Evolutionary conservation across 1,139 yeast genomes (phyloP).

Genomic region (Schwanniomyces etchellsii): DNA sequence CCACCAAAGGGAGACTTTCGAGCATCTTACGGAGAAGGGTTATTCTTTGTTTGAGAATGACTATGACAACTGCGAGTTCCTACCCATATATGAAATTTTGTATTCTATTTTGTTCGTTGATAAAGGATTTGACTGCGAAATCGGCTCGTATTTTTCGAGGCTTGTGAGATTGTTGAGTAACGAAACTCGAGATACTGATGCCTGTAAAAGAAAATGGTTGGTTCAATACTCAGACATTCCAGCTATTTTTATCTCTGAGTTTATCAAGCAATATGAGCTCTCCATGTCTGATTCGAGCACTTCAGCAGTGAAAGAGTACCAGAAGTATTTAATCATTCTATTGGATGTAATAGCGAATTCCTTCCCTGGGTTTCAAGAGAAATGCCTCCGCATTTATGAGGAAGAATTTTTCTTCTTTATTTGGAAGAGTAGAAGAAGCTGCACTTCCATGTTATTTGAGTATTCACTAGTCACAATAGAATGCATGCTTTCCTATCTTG

Average conservation of each 20-base stretch:
- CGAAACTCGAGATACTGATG: conserved; percentile 1
- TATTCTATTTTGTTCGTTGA: conserved; percentile 6
- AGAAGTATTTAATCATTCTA: too few species aligned
- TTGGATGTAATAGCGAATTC: too few species aligned
- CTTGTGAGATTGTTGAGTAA: conserved; percentile 2
- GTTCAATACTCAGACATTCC: conserved; percentile 4
- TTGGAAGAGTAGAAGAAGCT: neutral
- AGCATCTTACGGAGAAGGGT: conserved; percentile 2
- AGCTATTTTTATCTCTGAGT: conserved; percentile 4
- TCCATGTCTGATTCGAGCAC: too few species aligned
- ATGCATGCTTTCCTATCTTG: neutral
- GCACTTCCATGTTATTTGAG: neutral
- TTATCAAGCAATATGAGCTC: conserved; percentile 2
- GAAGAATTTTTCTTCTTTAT: neutral
- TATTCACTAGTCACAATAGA: neutral
- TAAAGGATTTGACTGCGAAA: conserved; percentile 4
- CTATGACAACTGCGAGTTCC: conserved; percentile 3
- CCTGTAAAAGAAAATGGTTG: too few species aligned
- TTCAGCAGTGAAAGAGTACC: too few species aligned
- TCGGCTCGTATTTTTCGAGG: conserved; percentile 2
- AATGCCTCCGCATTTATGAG: neutral
- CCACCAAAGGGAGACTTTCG: conserved; percentile 2
- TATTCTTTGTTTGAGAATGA: neutral
- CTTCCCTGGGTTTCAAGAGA: neutral
- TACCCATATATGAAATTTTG: conserved; percentile 7